phyloP scores from a whole-genome alignment of 1,139 yeast species.

The Arxiozyma slooffiae region DNA sequence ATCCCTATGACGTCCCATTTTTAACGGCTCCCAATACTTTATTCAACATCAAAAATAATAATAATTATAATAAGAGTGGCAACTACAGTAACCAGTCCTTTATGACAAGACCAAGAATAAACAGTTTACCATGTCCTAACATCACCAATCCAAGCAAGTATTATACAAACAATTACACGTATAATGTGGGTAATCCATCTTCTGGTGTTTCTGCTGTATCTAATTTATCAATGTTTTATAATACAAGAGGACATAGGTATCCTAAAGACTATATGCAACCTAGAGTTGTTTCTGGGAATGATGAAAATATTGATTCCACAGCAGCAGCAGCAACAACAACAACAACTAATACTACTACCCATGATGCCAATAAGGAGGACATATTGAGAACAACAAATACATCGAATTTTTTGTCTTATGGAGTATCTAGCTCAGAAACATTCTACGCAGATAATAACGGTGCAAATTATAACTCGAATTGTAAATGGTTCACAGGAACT shows the following conservation, averaged over 20 bases:
- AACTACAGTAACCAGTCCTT: neutral
- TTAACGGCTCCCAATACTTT: neutral
- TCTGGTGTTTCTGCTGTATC: slow-evolving; percentile 20
- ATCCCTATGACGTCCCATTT: neutral
- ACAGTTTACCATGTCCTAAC: slow-evolving; percentile 2
- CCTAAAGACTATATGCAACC: slow-evolving; percentile 9
- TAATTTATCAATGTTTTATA: slow-evolving; percentile 21
- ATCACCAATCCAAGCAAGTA: neutral
- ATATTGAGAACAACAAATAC: neutral
- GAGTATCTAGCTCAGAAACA: neutral
- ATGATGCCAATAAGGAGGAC: too few species aligned
- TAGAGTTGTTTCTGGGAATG: neutral
- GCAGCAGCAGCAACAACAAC: too few species aligned
- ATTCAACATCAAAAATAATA: neutral
- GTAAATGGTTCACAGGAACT: neutral
- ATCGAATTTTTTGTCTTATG: neutral
- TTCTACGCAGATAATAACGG: too few species aligned
- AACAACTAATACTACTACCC: neutral
- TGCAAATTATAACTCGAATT: neutral
- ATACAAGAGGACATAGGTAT: slow-evolving; percentile 20
- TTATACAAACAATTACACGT: neutral
- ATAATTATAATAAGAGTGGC: neutral
- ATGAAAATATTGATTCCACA: neutral
- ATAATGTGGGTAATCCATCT: slow-evolving; percentile 1
- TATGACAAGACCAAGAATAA: slow-evolving; percentile 1